Evolutionary conservation across 495 filamentous ascomycete species (phyloP), one percentile per base, ranked within the genome.

Genomic region (Sabuloglossum arenarium): DNA sequence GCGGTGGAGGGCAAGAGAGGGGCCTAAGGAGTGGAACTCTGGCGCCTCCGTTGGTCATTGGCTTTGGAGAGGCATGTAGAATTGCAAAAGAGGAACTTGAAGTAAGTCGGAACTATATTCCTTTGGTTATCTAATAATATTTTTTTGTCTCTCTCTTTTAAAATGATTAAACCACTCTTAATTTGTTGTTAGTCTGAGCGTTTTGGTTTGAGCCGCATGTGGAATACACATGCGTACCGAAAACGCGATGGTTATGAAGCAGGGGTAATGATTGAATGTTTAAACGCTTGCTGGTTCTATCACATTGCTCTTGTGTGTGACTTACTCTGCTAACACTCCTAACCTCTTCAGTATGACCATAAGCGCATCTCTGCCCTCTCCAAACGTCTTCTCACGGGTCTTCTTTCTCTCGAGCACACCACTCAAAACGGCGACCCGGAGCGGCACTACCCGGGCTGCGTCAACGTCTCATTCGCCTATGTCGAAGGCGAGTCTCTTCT

Each of bases 401-500:
- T 98, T 21, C 73, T 97, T 24, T 68, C 85, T 6, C 76, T 98
- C 68, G 91, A 97, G 66, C 91, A 97, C 70, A 94, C 91, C 3
- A 74, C 72, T 23, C 85, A 90, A 62, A 98, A 98, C 65, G 91
- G 91, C 53, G 86, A 90, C 66, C 76, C 81, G 0, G 67, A 82
- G 5, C 75, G 75, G 57, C 88, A 87, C 70, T 98, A 97, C 68
- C 88, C 93, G 12, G 91, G 91, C 61, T 98, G 93, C 66, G 90
- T 98, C 57, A 98, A 98, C 66, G 80, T 98, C 43, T 98, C 91
- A 5, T 98, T 98, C 63, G 91, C 91, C 43, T 98, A 97, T 65
- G 85, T 98, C 19, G 91, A 98, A 69, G 91, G 91, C 56, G 91
- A 98, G 67, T 96, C 90, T 5, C 82, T 98, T 4, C 76, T 98